Evolutionary conservation across 2,329 filamentous ascomycete genomes (phyloP).

Genomic region (Neopestalotiopsis sp.): DNA sequence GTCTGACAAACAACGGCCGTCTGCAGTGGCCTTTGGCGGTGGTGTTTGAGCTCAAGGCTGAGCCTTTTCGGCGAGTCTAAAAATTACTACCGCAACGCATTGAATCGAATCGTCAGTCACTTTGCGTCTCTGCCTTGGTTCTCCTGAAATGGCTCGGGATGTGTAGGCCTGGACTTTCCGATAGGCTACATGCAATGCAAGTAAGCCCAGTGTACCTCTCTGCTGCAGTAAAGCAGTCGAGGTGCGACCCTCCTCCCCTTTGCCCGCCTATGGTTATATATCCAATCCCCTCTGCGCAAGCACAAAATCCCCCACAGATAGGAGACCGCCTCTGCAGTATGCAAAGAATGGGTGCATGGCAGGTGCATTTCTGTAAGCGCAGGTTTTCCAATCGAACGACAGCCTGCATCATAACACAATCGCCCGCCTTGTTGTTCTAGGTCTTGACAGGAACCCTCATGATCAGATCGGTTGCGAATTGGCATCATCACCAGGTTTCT

Average conservation of each 20-base stretch:
- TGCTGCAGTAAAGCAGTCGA: neutral
- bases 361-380: neutral
- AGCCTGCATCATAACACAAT: neutral
- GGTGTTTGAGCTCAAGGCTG: no score
- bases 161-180: neutral
- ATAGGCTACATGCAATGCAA: slow-evolving; percentile 8
- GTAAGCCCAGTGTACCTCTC: slow-evolving; percentile 2
- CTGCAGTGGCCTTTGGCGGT: no score
- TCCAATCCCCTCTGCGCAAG: slow-evolving; percentile 3
- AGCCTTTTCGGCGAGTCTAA: no score
- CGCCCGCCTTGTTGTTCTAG: neutral
- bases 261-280: neutral
- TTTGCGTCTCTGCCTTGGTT: neutral
- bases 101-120: no score
- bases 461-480: no score
- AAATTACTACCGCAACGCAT: no score
- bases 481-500: no score
- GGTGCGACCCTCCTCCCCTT: neutral
- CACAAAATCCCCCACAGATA: slow-evolving; percentile 6
- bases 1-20: no score
- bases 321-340: slow-evolving; percentile 6
- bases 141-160: neutral
- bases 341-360: slow-evolving; percentile 11
- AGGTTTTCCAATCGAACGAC: neutral
- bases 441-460: no score